phyloP scores from a whole-genome alignment of 2,329 filamentous ascomycete species.

The Penicillium sp. region DNA sequence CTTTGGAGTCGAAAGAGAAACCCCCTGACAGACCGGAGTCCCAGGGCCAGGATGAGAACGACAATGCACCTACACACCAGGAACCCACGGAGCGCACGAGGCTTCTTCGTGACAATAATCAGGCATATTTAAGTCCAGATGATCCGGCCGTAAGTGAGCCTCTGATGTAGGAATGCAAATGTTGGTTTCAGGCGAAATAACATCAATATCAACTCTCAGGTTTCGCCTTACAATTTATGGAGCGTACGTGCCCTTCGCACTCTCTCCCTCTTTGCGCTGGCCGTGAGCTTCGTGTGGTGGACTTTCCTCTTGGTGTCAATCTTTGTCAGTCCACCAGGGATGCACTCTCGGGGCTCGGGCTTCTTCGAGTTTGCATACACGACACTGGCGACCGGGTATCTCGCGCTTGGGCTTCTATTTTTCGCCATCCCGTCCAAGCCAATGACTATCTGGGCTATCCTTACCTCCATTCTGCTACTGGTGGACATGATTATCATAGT shows the following conservation, averaged over 20 bases:
- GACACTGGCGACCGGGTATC: constrained; percentile 68
- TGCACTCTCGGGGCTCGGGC: constrained; percentile 82
- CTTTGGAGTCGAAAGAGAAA: constrained; percentile 12
- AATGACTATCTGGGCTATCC: constrained; percentile 65
- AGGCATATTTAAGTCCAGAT: constrained; percentile 18
- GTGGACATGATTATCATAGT: constrained; percentile 75
- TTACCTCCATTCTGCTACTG: constrained; percentile 62
- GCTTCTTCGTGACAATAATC: constrained; percentile 10
- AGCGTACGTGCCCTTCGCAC: constrained; percentile 75
- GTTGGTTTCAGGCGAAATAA: not conserved
- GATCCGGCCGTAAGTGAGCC: constrained; percentile 18
- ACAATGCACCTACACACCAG: constrained; percentile 1
- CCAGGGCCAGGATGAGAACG: not conserved
- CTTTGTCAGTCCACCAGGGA: constrained; percentile 83
- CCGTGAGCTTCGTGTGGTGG: constrained; percentile 87
- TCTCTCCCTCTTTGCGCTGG: constrained; percentile 69
- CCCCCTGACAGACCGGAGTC: constrained; percentile 2
- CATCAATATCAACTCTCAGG: constrained; percentile 31
- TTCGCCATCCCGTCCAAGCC: constrained; percentile 78
- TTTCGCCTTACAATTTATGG: constrained; percentile 92
- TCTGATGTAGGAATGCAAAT: not conserved
- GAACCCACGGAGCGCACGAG: constrained; percentile 28
- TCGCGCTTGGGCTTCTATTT: constrained; percentile 75
- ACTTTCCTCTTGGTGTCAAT: constrained; percentile 77
- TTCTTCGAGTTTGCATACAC: constrained; percentile 86